Conservation (phyloP, 257 asterid species). For the Solanum megistacrolobum region DNA sequence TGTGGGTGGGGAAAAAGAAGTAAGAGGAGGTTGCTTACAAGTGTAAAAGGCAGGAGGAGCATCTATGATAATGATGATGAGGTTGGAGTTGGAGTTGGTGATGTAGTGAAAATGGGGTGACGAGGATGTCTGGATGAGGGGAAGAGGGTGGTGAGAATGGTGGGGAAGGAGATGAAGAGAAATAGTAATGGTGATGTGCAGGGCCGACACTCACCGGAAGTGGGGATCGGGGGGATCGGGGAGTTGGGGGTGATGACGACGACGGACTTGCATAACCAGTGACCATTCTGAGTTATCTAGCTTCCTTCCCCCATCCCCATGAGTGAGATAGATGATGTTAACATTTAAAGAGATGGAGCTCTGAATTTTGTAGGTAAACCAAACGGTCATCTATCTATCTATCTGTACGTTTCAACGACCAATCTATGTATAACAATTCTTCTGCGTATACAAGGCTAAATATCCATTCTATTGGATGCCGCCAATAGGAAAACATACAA, state of each 20-base stretch:
- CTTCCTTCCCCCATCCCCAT: neutral
- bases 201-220: constrained; percentile 14
- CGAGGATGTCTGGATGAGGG: neutral
- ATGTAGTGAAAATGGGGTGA: constrained; percentile 7
- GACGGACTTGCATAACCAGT: neutral
- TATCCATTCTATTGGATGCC: neutral
- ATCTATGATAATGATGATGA: neutral
- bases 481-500: neutral
- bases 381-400: neutral
- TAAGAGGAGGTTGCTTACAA: neutral
- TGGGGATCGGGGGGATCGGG: constrained; percentile 12
- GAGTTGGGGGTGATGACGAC: neutral
- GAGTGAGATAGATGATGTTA: neutral
- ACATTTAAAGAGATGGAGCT: neutral
- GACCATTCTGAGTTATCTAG: neutral
- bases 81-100: neutral
- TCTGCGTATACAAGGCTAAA: neutral
- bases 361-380: neutral
- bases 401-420: neutral
- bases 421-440: neutral
- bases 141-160: neutral
- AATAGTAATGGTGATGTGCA: neutral
- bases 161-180: constrained; percentile 7
- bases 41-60: neutral
- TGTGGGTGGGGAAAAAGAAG: neutral